Base-by-base conservation (phyloP, 2,329 filamentous ascomycete genomes). In the Penicillium polonicum region DNA sequence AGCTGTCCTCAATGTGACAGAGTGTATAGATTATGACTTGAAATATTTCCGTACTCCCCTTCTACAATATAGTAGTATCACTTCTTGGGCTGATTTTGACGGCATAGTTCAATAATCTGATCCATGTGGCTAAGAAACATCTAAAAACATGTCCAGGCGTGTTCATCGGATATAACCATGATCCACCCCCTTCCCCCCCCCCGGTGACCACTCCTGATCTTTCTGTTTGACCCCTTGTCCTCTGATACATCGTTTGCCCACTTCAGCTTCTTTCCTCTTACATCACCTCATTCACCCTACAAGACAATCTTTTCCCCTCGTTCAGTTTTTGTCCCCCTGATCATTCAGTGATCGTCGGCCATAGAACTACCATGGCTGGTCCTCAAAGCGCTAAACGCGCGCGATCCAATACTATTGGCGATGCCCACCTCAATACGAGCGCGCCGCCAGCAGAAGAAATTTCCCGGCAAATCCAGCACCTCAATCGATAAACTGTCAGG, bases 1-100 rank as follows among this genome's bases (percentile, higher is more conserved):
- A 60, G 62, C 50, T 52, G 50, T 55, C 57, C 45, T 51, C 25
- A 58, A 52, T 48, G 52, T 51, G 58, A 60, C 62, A 53, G 52
- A 58, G 52, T 67, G 65, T 67, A 65, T 67, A 67, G 62, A 66
- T 60, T 62, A 66, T 52, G 62, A 62, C 60, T 68, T 60, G 51
- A 62, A 66, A 60, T 55, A 58, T 61, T 57, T 49, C 44, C 35
- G 41, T 57, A 53, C 23, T 36, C 7, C 27, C 15, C 23, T 31
- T 31, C 27, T 52, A 50, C 25, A 4, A 35, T 23, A 10, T 35
- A 35, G 12, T 48, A 25, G 15, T 48, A 25, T n/a, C 9, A 10
- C 9, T 48, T 35, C 3, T 12, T 12, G 17, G 31, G 15, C 21
- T 25, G 6, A 1, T n/a, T 5, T 45, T 29, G 43, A 27, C 23